These are phyloP conservation scores for Rosa rugosa DNA, from an alignment of 306 rosid species.

Conservation along the genomic window DNA sequence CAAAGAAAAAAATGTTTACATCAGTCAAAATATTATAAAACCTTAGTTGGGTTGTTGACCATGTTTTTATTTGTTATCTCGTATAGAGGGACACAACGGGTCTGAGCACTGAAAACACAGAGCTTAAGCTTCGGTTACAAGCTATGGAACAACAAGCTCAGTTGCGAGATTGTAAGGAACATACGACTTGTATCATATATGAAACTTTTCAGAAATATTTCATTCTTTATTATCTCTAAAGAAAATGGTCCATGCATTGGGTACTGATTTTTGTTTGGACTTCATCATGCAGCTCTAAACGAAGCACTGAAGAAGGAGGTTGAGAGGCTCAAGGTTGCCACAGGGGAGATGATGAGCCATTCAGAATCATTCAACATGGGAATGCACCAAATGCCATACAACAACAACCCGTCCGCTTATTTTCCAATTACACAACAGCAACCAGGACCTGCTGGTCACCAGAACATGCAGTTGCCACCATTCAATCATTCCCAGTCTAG, in stretches of 20 bases:
- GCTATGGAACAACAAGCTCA: slow-evolving; percentile 99
- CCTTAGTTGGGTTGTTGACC: background rate
- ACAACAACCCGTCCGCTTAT: slow-evolving; percentile 57
- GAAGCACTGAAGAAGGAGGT: slow-evolving; percentile 96
- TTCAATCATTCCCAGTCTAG: slow-evolving; percentile 53
- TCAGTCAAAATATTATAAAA: background rate
- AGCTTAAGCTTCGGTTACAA: slow-evolving; percentile 92
- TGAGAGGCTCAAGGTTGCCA: slow-evolving; percentile 87
- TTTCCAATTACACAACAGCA: slow-evolving; percentile 62
- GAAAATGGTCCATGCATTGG: background rate
- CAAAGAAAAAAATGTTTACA: background rate
- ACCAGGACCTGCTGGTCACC: slow-evolving; percentile 57
- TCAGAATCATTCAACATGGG: slow-evolving; percentile 80
- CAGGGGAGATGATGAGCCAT: slow-evolving; percentile 78
- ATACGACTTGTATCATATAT: slow-evolving; percentile 12
- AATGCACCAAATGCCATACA: slow-evolving; percentile 71
- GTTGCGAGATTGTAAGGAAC: slow-evolving; percentile 77
- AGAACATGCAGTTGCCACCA: slow-evolving; percentile 55
- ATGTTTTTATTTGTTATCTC: slow-evolving; percentile 21
- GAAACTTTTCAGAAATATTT: background rate
- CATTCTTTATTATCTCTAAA: background rate
- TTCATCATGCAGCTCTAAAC: slow-evolving; percentile 63
- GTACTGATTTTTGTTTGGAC: slow-evolving; percentile 9
- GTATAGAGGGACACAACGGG: slow-evolving; percentile 84
- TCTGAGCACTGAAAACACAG: slow-evolving; percentile 82